phyloP scores from a whole-genome alignment of 23 red algal species.

The Chondrus crispus region DNA sequence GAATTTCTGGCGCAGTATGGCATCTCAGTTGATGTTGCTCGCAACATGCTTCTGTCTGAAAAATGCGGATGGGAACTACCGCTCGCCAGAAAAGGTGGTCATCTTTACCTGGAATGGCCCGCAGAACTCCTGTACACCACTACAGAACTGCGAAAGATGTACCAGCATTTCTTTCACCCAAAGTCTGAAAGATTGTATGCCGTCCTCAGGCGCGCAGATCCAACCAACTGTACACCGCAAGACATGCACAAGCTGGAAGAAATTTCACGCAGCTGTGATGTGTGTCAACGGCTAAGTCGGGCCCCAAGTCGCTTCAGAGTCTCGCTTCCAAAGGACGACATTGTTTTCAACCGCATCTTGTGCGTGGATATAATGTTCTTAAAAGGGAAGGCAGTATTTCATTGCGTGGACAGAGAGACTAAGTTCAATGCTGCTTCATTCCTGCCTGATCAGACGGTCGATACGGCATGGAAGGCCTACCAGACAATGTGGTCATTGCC shows the following conservation, averaged over 20 bases:
- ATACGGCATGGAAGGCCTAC: not conserved
- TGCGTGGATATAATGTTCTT: not conserved
- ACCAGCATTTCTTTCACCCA: not conserved
- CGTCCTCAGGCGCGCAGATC: not conserved
- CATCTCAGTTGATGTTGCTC: not conserved
- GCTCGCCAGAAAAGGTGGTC: not conserved
- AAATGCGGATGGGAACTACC: not conserved
- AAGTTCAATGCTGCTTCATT: not conserved
- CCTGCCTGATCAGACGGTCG: not conserved
- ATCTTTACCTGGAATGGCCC: not conserved
- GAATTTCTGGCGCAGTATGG: not conserved
- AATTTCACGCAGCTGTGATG: not conserved
- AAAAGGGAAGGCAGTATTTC: not conserved
- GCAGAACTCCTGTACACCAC: not conserved
- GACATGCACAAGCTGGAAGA: not conserved
- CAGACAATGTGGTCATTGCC: not conserved
- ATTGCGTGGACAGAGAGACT: conserved; percentile 16
- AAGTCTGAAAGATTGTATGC: not conserved
- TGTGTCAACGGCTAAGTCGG: not conserved
- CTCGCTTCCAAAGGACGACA: not conserved
- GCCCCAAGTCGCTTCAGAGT: conserved; percentile 4
- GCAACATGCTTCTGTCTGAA: not conserved
- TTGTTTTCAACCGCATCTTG: conserved; percentile 2
- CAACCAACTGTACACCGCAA: not conserved
- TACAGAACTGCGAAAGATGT: not conserved